Percentiles rank a stretch among this genome's conserved stretches.
Conservation (phyloP, 371 early-diverging fungal genomes). For the Rhizopus arrhizus region DNA sequence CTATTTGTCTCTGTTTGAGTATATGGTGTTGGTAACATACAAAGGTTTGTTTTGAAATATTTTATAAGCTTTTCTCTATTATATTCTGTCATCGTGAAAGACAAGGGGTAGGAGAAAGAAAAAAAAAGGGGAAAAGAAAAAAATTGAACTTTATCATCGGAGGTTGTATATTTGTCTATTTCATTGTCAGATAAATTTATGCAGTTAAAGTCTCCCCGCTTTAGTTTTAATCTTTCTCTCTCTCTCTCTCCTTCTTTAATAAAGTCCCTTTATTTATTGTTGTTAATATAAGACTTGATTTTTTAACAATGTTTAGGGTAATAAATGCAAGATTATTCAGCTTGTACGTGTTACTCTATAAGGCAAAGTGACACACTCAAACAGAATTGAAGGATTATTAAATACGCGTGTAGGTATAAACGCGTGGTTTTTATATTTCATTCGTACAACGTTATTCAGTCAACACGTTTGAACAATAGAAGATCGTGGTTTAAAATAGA, state of each 20-base stretch:
- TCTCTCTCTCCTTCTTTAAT: neutral
- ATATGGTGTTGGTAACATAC: constrained; percentile 76
- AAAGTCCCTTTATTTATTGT: too few species aligned
- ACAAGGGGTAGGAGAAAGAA: neutral
- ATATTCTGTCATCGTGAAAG: neutral
- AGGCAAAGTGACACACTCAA: too few species aligned
- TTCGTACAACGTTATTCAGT: too few species aligned
- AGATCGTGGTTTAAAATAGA: too few species aligned
- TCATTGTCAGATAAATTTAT: neutral
- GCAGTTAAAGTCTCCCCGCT: neutral
- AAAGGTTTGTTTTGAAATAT: constrained; percentile 75
- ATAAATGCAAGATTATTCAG: too few species aligned
- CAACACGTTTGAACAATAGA: too few species aligned
- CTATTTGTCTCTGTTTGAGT: constrained; percentile 77
- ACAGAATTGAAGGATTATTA: too few species aligned
- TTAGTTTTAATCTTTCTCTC: neutral
- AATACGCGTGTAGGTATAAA: too few species aligned
- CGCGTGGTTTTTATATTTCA: too few species aligned
- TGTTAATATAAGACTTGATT: too few species aligned
- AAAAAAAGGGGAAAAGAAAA: constrained; percentile 1
- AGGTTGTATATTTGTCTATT: neutral
- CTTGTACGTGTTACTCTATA: too few species aligned
- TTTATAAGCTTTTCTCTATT: constrained; percentile 58
- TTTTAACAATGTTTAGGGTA: too few species aligned
- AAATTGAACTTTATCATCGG: neutral